Base-by-base conservation (phyloP, 441 rosid species). In the Eutrema salsugineum region DNA sequence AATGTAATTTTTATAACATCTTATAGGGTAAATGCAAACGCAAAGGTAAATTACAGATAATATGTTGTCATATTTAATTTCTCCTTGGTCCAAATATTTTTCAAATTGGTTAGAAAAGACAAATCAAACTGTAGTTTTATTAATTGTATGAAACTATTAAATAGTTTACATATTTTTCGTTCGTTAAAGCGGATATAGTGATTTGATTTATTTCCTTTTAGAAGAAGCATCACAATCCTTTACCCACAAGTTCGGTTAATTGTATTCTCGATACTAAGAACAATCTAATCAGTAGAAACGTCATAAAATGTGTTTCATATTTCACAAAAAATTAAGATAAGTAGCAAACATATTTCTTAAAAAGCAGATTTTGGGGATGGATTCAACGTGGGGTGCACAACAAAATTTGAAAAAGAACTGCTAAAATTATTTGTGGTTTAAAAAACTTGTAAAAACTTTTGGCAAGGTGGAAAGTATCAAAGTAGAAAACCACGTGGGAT, bases 401-500 rank as follows among this genome's bases (percentile, higher is more conserved):
- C 14, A 38, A 68, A 68, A 1, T 9, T 5, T 11, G 14, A 35
- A 51, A 11, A 47, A 11, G 11, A 33, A 30, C 8, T 46, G 42
- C 2, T 27, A 38, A 32, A 22, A 49, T n/a, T n/a, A 59, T 17
- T 53, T 68, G 50, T 68, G 46, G 69, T 35, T 53, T 24, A 16
- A 50, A 42, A 5, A 0, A 1, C 2, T 20, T 68, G 64, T 62
- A 5, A 47, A 43, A 51, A 53, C 68, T 59, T 48, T 72, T 53
- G 71, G 72, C 72, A 71, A 75, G 73, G 62, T 73, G 70, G 72
- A 81, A 76, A 78, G 59, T 54, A 54, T 54, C 59, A 30, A 30
- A 53, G 89, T 78, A 69, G 70, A 75, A 24, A 22, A 12, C 55
- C 83, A 83, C 84, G 78, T 81, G 86, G 75, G 68, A 48, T 81